Conservation (phyloP, 352 stramenopile species). For the Pythium rhizo-oryzae region DNA sequence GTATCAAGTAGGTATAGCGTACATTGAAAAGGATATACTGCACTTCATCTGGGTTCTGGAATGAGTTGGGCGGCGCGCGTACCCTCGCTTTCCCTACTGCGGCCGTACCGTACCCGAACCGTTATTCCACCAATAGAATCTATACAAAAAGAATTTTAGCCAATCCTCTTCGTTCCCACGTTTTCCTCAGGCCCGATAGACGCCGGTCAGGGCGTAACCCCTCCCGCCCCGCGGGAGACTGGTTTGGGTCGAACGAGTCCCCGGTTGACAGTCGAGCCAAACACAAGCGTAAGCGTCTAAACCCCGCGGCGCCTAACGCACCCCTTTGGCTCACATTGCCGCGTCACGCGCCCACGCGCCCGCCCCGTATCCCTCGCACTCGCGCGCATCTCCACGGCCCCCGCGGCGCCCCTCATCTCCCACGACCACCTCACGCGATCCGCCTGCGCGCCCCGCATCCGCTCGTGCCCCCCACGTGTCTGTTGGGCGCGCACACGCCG, state of each 20-base stretch:
- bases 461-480: slow-evolving; percentile 6
- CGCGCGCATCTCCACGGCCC: not conserved
- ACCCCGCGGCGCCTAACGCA: slow-evolving; percentile 12
- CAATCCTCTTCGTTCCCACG: slow-evolving; percentile 18
- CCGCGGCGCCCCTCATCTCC: not conserved
- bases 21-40: not conserved
- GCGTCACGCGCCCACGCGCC: not conserved
- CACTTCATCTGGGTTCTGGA: slow-evolving; percentile 26
- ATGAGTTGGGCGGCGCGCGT: slow-evolving; percentile 15
- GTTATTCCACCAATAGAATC: slow-evolving; percentile 4
- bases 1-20: not conserved
- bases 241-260: slow-evolving; percentile 26
- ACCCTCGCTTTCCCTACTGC: not conserved
- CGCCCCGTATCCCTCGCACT: not conserved
- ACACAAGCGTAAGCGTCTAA: slow-evolving; percentile 15
- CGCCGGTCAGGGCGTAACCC: slow-evolving; percentile 12
- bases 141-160: not conserved
- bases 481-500: slow-evolving; percentile 1
- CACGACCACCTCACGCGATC: not conserved
- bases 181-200: not conserved
- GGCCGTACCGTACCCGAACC: not conserved
- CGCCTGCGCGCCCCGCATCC: slow-evolving; percentile 3
- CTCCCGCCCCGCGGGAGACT: slow-evolving; percentile 7
- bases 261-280: slow-evolving; percentile 28
- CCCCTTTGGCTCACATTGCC: slow-evolving; percentile 25